Percentiles rank a stretch among this genome's conserved stretches.
Conservation (phyloP, 2,329 filamentous ascomycete species). For the Intubia oerlemansii region DNA sequence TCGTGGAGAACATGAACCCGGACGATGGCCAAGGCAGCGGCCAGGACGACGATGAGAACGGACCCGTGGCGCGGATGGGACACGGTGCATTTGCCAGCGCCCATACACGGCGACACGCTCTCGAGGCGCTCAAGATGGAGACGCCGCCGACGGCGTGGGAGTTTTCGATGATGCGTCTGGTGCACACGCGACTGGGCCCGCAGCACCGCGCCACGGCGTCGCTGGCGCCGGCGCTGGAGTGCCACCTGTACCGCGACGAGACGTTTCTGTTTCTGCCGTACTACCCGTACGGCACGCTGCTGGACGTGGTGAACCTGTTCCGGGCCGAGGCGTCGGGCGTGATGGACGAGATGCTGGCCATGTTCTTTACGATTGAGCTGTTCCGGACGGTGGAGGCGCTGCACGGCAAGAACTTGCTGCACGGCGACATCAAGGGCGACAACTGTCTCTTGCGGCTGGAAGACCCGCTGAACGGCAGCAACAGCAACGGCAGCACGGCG, state of each 20-base stretch:
- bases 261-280: slow-evolving; percentile 77
- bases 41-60: slow-evolving; percentile 16
- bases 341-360: slow-evolving; percentile 78
- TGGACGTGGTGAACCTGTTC: slow-evolving; percentile 85
- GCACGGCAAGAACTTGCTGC: slow-evolving; percentile 58
- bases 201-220: slow-evolving; percentile 53
- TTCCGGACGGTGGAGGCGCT: slow-evolving; percentile 76
- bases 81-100: slow-evolving; percentile 36
- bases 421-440: slow-evolving; percentile 89
- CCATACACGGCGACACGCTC: slow-evolving; percentile 26
- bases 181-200: slow-evolving; percentile 53
- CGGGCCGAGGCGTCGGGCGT: slow-evolving; percentile 48
- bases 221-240: slow-evolving; percentile 65
- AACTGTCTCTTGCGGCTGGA: slow-evolving; percentile 84
- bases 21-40: too few species aligned
- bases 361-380: slow-evolving; percentile 90
- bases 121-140: slow-evolving; percentile 92
- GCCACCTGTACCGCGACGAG: slow-evolving; percentile 82
- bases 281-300: slow-evolving; percentile 70
- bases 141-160: slow-evolving; percentile 79
- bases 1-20: slow-evolving; percentile 52
- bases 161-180: slow-evolving; percentile 81
- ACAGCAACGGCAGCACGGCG: slow-evolving; percentile 6
- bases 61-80: slow-evolving; percentile 26
- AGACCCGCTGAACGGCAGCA: slow-evolving; percentile 21